Evolutionary conservation across 1,139 yeast species (phyloP).

Genomic region (Saccharomycopsis hybrid): DNA sequence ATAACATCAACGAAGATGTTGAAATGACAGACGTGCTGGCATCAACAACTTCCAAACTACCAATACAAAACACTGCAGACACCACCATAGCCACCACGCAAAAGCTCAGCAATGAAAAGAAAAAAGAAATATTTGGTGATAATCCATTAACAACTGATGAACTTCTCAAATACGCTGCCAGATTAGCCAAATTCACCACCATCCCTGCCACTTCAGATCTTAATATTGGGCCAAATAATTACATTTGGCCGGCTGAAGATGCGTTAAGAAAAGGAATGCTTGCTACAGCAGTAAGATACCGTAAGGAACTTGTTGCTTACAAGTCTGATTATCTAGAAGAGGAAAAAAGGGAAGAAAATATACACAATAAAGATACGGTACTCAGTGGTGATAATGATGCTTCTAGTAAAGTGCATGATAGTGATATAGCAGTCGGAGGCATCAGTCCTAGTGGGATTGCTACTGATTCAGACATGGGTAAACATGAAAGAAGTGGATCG

Average conservation of each 20-base stretch:
- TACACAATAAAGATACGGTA: no score
- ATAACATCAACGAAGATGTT: background rate
- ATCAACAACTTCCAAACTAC: background rate
- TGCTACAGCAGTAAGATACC: slow-evolving; percentile 61
- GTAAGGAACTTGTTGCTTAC: slow-evolving; percentile 37
- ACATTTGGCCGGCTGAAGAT: slow-evolving; percentile 97
- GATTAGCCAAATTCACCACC: slow-evolving; percentile 81
- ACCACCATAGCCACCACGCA: background rate
- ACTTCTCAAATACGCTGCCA: slow-evolving; percentile 77
- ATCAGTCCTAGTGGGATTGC: no score
- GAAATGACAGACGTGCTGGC: background rate
- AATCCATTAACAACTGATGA: slow-evolving; percentile 34
- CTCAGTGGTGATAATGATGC: no score
- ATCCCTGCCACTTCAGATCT: slow-evolving; percentile 70
- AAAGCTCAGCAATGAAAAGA: slow-evolving; percentile 19
- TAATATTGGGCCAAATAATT: slow-evolving; percentile 69
- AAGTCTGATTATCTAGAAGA: background rate
- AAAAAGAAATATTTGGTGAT: slow-evolving; percentile 10
- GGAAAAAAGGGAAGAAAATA: slow-evolving; percentile 1
- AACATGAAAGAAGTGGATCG: slow-evolving; percentile 6
- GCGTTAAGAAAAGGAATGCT: slow-evolving; percentile 83
- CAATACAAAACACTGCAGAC: background rate
- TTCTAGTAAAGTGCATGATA: no score
- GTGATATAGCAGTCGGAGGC: no score
- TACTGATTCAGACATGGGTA: no score